Evolutionary conservation across 768 basidiomycete species (phyloP).

Genomic region (Wakefieldia striispora): DNA sequence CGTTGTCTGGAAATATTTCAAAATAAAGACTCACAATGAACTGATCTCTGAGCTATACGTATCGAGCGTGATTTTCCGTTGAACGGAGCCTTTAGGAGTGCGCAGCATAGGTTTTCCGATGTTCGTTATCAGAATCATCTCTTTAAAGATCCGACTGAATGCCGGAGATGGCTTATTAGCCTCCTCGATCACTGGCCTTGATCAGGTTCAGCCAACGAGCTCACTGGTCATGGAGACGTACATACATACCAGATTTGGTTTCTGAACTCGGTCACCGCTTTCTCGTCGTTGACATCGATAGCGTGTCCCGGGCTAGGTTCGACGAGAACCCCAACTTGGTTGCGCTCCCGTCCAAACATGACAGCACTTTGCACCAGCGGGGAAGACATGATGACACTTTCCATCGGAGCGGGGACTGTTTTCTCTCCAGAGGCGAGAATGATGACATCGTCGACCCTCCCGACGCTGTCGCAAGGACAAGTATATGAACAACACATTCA

Average conservation of each 20-base stretch:
- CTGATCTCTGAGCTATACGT: slow-evolving; percentile 48
- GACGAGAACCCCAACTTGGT: slow-evolving; percentile 31
- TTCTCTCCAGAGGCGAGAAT: slow-evolving; percentile 34
- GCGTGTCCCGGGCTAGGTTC: slow-evolving; percentile 21
- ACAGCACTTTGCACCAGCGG: slow-evolving; percentile 22
- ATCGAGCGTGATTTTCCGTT: slow-evolving; percentile 37
- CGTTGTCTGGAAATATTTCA: not conserved
- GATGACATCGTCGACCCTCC: slow-evolving; percentile 36
- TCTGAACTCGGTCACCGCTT: slow-evolving; percentile 9
- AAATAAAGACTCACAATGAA: slow-evolving; percentile 34
- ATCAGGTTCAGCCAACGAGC: too few species aligned
- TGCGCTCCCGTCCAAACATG: slow-evolving; percentile 34
- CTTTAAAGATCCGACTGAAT: slow-evolving; percentile 47
- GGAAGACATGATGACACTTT: slow-evolving; percentile 15
- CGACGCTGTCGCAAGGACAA: slow-evolving; percentile 27
- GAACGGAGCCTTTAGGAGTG: slow-evolving; percentile 45
- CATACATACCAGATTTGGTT: slow-evolving; percentile 28
- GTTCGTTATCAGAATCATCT: slow-evolving; percentile 50
- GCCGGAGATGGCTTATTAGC: slow-evolving; percentile 42
- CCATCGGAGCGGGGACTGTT: slow-evolving; percentile 34
- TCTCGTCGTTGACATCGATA: slow-evolving; percentile 13
- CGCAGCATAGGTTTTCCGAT: slow-evolving; percentile 43
- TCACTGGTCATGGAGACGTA: not conserved
- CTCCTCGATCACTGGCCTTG: slow-evolving; percentile 42
- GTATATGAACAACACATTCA: not conserved